These are phyloP conservation scores for Luffa acutangula DNA, from an alignment of 306 rosid species.

Conservation along the genomic window DNA sequence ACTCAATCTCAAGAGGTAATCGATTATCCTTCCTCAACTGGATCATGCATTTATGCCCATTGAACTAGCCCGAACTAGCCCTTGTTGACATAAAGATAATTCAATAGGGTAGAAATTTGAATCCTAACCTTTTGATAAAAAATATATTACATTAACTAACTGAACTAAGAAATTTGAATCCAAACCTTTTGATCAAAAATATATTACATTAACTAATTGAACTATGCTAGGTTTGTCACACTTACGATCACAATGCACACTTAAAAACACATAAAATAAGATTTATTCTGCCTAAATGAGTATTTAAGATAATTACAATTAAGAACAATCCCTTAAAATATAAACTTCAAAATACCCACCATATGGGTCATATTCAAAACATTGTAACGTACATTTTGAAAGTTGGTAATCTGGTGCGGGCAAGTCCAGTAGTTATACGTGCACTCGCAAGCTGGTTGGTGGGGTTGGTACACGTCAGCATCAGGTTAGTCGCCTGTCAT, in stretches of 20 bases:
- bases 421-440: background rate
- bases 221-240: too few species aligned
- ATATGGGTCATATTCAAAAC: background rate
- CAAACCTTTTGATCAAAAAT: too few species aligned
- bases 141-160: too few species aligned
- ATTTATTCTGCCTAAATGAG: background rate
- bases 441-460: background rate
- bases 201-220: too few species aligned
- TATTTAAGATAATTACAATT: background rate
- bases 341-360: background rate
- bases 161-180: too few species aligned
- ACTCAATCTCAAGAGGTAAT: too few species aligned
- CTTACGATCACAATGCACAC: background rate
- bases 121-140: too few species aligned
- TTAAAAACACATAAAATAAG: background rate
- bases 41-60: too few species aligned
- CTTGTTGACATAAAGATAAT: too few species aligned
- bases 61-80: too few species aligned
- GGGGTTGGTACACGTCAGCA: conserved; percentile 9
- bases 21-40: too few species aligned
- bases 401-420: background rate
- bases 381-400: background rate
- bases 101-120: too few species aligned
- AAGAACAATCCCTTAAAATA: background rate
- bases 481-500: background rate